Conservation (phyloP, 305 asterid genomes). For the Fraxinus paxiana region DNA sequence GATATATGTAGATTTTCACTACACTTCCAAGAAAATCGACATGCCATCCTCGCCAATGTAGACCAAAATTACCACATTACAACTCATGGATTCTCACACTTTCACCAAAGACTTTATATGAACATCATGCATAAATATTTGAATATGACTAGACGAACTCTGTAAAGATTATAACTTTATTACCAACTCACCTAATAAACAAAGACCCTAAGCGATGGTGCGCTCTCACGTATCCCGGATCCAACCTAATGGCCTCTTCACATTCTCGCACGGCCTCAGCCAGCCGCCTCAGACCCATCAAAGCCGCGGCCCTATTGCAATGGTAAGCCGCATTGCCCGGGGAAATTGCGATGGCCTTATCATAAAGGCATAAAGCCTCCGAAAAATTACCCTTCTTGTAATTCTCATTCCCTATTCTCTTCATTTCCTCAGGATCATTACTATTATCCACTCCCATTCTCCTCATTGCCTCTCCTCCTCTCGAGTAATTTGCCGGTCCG, state of each 20-base stretch:
- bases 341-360: slow-evolving; percentile 63
- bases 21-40: slow-evolving; percentile 5
- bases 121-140: slow-evolving; percentile 11
- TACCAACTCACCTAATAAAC: slow-evolving; percentile 68
- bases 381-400: slow-evolving; percentile 52
- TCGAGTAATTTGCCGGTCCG: slow-evolving; percentile 22
- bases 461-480: slow-evolving; percentile 34
- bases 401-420: slow-evolving; percentile 65
- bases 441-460: slow-evolving; percentile 25
- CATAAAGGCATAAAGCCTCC: slow-evolving; percentile 65
- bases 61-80: slow-evolving; percentile 18
- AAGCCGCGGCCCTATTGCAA: slow-evolving; percentile 70
- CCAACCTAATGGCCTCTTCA: slow-evolving; percentile 77
- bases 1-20: slow-evolving; percentile 21
- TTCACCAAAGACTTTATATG: neutral
- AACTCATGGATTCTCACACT: slow-evolving; percentile 7
- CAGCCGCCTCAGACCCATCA: slow-evolving; percentile 54
- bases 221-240: slow-evolving; percentile 71
- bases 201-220: slow-evolving; percentile 84
- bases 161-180: slow-evolving; percentile 12
- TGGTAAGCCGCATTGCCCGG: slow-evolving; percentile 67
- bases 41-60: slow-evolving; percentile 16
- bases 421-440: slow-evolving; percentile 75
- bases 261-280: slow-evolving; percentile 70
- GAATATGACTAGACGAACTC: neutral